Percentiles rank a stretch among this genome's conserved stretches.
phyloP scores from a whole-genome alignment of 495 filamentous ascomycete genomes.

The Apiosordaria backusii region DNA sequence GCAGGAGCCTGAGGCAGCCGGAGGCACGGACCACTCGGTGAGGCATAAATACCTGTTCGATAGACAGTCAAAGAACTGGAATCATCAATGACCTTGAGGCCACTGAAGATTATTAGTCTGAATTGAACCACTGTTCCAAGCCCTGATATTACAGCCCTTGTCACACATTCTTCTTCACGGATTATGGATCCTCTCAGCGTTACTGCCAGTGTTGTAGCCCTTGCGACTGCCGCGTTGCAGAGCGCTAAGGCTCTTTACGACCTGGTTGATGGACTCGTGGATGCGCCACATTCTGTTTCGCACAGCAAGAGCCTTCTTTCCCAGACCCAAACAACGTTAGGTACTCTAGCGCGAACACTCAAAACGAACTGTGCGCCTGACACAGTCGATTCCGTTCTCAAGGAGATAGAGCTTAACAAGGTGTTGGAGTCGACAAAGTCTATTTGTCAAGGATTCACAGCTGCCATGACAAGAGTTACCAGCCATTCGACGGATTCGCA shows the following conservation, averaged over 20 bases:
- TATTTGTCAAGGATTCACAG: slow-evolving; percentile 5
- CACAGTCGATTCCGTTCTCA: slow-evolving; percentile 3
- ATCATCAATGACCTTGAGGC: too few species aligned
- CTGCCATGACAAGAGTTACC: slow-evolving; percentile 5
- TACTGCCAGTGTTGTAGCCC: background rate
- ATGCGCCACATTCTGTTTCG: slow-evolving; percentile 9
- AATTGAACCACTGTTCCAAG: too few species aligned
- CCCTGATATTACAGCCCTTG: too few species aligned
- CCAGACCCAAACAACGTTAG: slow-evolving; percentile 9
- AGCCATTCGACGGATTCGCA: slow-evolving; percentile 9
- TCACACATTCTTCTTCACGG: too few species aligned
- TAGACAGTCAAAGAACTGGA: too few species aligned
- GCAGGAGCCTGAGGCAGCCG: too few species aligned
- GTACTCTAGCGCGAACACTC: slow-evolving; percentile 8
- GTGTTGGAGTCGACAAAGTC: slow-evolving; percentile 4
- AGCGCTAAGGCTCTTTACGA: slow-evolving; percentile 12
- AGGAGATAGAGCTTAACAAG: slow-evolving; percentile 10
- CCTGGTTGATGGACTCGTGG: slow-evolving; percentile 5
- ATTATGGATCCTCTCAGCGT: background rate
- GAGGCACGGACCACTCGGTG: too few species aligned
- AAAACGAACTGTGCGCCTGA: slow-evolving; percentile 5
- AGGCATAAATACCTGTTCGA: too few species aligned
- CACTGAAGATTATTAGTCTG: too few species aligned
- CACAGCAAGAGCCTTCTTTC: slow-evolving; percentile 11
- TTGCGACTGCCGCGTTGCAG: slow-evolving; percentile 11